Evolutionary conservation across 192 early-diverging fungal genomes (phyloP).

Genomic region (Chytriomyces confervae): DNA sequence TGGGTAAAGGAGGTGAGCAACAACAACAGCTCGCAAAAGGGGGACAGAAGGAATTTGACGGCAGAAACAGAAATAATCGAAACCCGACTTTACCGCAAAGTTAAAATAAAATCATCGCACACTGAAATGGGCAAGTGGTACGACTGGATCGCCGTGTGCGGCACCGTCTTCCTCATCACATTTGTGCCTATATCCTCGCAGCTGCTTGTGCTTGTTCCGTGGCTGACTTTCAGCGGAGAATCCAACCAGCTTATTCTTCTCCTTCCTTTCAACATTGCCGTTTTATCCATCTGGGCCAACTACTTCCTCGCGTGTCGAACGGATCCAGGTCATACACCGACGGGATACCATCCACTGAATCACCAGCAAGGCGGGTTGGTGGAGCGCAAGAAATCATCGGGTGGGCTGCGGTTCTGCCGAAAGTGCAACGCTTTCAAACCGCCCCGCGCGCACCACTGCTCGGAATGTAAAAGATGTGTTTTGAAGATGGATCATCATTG

Average conservation of each 20-base stretch:
- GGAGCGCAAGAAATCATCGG: constrained; percentile 16
- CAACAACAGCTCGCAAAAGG: too few relatives aligned
- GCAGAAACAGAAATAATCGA: too few relatives aligned
- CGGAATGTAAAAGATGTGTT: constrained; percentile 55
- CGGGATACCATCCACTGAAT: constrained; percentile 33
- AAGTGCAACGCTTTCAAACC: constrained; percentile 56
- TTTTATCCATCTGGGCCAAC: constrained; percentile 83
- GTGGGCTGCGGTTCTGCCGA: constrained; percentile 52
- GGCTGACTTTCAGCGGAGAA: constrained; percentile 41
- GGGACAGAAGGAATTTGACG: too few relatives aligned
- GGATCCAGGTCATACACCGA: constrained; percentile 81
- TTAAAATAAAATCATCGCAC: too few relatives aligned
- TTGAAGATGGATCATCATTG: constrained; percentile 68
- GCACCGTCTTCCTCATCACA: constrained; percentile 31
- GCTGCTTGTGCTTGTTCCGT: constrained; percentile 50
- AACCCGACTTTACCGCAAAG: too few relatives aligned
- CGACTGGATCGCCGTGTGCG: constrained; percentile 14
- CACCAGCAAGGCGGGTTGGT: background rate
- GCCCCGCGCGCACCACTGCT: constrained; percentile 59
- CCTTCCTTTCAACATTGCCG: constrained; percentile 78
- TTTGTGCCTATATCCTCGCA: constrained; percentile 44
- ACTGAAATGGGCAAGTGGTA: too few relatives aligned
- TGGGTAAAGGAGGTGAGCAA: too few relatives aligned
- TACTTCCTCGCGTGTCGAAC: constrained; percentile 80
- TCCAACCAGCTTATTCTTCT: constrained; percentile 44